A percentile compares a stretch with the other conserved stretches of the same genome.
These are phyloP conservation scores for Brettanomyces nanus DNA, from an alignment of 805 yeast genomes.

Conservation along the genomic window DNA sequence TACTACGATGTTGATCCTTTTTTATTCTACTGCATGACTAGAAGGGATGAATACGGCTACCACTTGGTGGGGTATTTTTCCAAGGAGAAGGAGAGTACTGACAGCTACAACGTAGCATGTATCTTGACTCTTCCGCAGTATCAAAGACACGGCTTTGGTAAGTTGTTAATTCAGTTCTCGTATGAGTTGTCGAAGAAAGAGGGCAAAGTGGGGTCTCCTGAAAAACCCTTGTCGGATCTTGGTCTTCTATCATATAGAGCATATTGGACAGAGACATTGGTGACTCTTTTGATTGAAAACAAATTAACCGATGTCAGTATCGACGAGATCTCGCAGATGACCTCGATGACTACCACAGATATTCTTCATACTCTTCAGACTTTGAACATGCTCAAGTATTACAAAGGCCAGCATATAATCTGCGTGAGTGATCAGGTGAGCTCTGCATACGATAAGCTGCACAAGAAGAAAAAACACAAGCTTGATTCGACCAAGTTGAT, in stretches of 20 bases:
- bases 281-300: conserved; percentile 61
- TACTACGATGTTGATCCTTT: conserved; percentile 98
- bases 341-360: conserved; percentile 96
- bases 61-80: conserved; percentile 96
- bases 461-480: conserved; percentile 60
- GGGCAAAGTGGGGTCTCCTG: conserved; percentile 91
- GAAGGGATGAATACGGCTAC: conserved; percentile 82
- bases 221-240: conserved; percentile 91
- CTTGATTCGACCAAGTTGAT: conserved; percentile 63
- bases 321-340: conserved; percentile 78
- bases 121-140: conserved; percentile 92
- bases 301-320: conserved; percentile 49
- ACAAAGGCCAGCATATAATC: conserved; percentile 91
- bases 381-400: conserved; percentile 79
- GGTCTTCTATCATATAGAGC: conserved; percentile 93
- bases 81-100: conserved; percentile 94
- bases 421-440: conserved; percentile 77
- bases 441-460: conserved; percentile 61
- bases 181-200: conserved; percentile 86
- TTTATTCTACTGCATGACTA: conserved; percentile 91
- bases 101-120: conserved; percentile 94
- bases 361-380: conserved; percentile 90
- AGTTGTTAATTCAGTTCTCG: conserved; percentile 84
- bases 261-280: conserved; percentile 89
- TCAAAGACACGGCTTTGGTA: conserved; percentile 92